Evolutionary conservation across 306 rosid genomes (phyloP).

Genomic region (peach (Prunus persica)): DNA sequence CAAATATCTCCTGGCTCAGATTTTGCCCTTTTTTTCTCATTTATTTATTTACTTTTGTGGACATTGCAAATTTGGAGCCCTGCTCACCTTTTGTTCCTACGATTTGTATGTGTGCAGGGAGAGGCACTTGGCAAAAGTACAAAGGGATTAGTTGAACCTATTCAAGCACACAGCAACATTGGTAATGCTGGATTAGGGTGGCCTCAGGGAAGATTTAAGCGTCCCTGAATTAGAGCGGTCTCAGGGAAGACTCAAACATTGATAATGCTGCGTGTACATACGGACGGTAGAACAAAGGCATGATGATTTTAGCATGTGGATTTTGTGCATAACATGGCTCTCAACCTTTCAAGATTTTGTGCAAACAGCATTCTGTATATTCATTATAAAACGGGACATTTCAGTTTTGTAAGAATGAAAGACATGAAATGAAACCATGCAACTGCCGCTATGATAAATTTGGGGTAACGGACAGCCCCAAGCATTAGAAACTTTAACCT

Average conservation of each 20-base stretch:
- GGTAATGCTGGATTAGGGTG: slow-evolving; percentile 88
- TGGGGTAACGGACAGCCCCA: too few species aligned
- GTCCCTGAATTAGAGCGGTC: not conserved
- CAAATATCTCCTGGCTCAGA: not conserved
- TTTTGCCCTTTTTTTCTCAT: not conserved
- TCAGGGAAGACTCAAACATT: too few species aligned
- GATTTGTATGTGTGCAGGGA: slow-evolving; percentile 43
- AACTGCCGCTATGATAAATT: not conserved
- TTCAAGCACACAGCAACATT: slow-evolving; percentile 61
- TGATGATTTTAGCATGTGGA: too few species aligned
- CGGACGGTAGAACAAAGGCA: too few species aligned
- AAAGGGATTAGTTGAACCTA: slow-evolving; percentile 70
- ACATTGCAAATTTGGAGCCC: not conserved
- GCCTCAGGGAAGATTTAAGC: slow-evolving; percentile 37
- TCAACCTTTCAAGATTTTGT: too few species aligned
- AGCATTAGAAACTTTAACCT: not conserved
- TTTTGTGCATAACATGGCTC: too few species aligned
- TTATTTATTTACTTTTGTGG: not conserved
- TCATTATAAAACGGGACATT: not conserved
- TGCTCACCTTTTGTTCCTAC: not conserved
- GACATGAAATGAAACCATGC: not conserved
- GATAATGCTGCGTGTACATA: too few species aligned
- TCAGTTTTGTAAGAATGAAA: not conserved
- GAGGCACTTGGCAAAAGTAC: slow-evolving; percentile 73
- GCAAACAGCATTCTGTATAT: too few species aligned